Evolutionary conservation across 176 grass and related monocot genomes (phyloP).

Genomic region (Chloris gayana): DNA sequence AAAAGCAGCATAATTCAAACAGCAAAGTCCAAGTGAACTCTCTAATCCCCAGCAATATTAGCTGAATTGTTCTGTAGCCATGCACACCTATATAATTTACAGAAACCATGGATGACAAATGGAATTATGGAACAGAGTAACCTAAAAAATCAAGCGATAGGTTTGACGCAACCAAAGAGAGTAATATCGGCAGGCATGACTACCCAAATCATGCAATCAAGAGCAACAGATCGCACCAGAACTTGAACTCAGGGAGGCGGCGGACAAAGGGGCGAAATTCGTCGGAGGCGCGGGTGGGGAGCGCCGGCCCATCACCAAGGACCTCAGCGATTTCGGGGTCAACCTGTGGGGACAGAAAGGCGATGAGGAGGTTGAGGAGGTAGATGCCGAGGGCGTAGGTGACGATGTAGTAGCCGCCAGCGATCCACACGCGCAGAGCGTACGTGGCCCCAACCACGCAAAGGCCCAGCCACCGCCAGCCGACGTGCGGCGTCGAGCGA

Average conservation of each 20-base stretch:
- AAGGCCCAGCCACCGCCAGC: slow-evolving; percentile 63
- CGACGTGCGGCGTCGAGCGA: slow-evolving; percentile 65
- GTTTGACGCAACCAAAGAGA: background rate
- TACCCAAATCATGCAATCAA: background rate
- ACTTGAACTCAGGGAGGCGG: slow-evolving; percentile 91
- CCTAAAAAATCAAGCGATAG: slow-evolving; percentile 10
- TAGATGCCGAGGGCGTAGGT: slow-evolving; percentile 84
- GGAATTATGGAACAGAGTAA: no score
- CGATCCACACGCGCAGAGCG: slow-evolving; percentile 69
- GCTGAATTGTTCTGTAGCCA: no score
- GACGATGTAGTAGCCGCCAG: slow-evolving; percentile 74
- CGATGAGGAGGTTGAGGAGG: no score
- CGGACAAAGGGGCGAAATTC: slow-evolving; percentile 85
- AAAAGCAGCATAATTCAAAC: background rate
- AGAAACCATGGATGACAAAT: no score
- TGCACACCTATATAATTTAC: no score
- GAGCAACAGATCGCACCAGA: slow-evolving; percentile 58
- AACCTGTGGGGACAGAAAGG: slow-evolving; percentile 82
- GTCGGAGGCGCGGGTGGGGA: slow-evolving; percentile 66
- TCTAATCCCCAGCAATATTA: background rate
- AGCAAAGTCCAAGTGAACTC: background rate
- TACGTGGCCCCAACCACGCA: slow-evolving; percentile 46
- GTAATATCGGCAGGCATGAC: slow-evolving; percentile 3
- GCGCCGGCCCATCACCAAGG: slow-evolving; percentile 46
- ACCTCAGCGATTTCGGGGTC: slow-evolving; percentile 69